Conservation (phyloP, 2,329 filamentous ascomycete species). For the Cordyceps militaris region DNA sequence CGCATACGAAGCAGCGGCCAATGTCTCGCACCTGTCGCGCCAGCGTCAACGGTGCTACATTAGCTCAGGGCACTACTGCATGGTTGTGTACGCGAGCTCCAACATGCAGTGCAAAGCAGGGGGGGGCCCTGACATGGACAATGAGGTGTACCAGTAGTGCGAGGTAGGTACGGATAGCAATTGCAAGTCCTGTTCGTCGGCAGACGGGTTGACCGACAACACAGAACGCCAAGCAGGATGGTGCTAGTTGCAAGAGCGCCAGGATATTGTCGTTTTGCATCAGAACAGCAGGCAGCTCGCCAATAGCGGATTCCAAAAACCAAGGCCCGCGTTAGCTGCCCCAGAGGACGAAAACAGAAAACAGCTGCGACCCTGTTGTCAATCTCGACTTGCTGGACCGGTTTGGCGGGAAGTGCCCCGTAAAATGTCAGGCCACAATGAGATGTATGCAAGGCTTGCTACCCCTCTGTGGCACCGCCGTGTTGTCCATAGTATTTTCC, state of each 20-base stretch:
- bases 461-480: neutral
- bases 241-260: neutral
- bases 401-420: slow-evolving; percentile 2
- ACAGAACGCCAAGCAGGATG: too few relatives aligned
- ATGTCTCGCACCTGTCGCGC: slow-evolving; percentile 1
- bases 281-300: too few relatives aligned
- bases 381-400: neutral
- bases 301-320: neutral
- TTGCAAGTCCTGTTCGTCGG: too few relatives aligned
- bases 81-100: neutral
- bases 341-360: too few relatives aligned
- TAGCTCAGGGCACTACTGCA: slow-evolving; percentile 9
- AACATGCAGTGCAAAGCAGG: neutral
- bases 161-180: too few relatives aligned
- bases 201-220: too few relatives aligned
- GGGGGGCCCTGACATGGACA: neutral
- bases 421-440: slow-evolving; percentile 6
- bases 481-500: neutral
- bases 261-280: neutral
- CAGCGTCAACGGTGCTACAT: slow-evolving; percentile 11
- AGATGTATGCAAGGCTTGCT: neutral
- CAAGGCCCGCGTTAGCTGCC: too few relatives aligned
- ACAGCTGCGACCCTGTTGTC: neutral
- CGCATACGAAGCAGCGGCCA: neutral
- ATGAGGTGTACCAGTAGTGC: neutral